phyloP scores from a whole-genome alignment of 2,329 filamentous ascomycete genomes.

The Xylariaceae sp. region DNA sequence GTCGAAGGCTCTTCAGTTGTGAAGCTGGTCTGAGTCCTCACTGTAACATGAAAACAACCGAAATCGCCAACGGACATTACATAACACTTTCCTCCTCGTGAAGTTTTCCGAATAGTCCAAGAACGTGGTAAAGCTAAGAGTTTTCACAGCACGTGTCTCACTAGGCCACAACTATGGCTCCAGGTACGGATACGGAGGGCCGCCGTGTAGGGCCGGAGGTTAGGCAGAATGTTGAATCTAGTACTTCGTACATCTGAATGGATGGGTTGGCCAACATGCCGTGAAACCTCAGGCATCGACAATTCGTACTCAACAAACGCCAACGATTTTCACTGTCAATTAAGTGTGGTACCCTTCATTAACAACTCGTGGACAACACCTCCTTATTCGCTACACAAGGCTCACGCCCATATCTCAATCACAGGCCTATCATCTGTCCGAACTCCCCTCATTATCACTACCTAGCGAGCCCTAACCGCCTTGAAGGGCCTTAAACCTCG shows the following conservation, averaged over 20 bases:
- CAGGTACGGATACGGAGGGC: background rate
- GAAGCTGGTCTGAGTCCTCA: background rate
- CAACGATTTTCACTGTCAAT: background rate
- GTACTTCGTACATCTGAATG: background rate
- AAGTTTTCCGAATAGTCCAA: background rate
- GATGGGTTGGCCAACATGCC: background rate
- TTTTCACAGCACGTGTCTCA: background rate
- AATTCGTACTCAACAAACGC: background rate
- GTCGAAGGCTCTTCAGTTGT: background rate
- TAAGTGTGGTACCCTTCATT: background rate
- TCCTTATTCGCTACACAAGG: background rate
- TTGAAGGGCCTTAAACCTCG: background rate
- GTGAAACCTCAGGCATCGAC: background rate
- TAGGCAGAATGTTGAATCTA: background rate
- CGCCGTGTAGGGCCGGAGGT: background rate
- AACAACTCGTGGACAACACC: background rate
- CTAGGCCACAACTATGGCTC: background rate
- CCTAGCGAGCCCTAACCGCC: background rate
- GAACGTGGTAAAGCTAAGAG: background rate
- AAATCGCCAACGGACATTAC: background rate
- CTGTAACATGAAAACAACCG: background rate
- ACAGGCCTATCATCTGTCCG: background rate
- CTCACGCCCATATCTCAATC: background rate
- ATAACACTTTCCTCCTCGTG: no score
- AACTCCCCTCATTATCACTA: background rate